Evolutionary conservation across 371 early-diverging fungal genomes (phyloP).

Genomic region (Apophysomyces trapeziformis): DNA sequence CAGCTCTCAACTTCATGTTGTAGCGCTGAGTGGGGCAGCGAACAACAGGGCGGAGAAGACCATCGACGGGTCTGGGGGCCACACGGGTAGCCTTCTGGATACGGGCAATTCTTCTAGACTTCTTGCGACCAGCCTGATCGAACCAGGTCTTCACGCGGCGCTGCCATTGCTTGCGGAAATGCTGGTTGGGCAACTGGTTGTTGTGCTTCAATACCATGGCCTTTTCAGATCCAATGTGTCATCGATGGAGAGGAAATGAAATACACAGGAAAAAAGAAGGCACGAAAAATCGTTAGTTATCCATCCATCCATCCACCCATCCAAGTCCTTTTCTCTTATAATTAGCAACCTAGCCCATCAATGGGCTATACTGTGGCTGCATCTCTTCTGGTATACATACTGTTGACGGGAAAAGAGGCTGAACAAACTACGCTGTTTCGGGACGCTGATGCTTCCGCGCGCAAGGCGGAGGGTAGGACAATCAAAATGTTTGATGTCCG

Average conservation of each 20-base stretch:
- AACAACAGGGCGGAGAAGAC: slow-evolving; percentile 97
- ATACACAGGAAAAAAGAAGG: slow-evolving; percentile 2
- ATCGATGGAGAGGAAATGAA: slow-evolving; percentile 8
- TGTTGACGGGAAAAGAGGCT: slow-evolving; percentile 17
- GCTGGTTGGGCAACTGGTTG: slow-evolving; percentile 98
- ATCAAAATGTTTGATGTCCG: background rate
- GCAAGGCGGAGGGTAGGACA: slow-evolving; percentile 17
- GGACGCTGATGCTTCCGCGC: slow-evolving; percentile 7
- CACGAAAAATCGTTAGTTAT: slow-evolving; percentile 14
- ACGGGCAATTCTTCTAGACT: slow-evolving; percentile 88
- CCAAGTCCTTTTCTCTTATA: slow-evolving; percentile 4
- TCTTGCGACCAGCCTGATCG: slow-evolving; percentile 98
- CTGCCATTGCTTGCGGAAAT: slow-evolving; percentile 99
- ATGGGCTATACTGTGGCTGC: background rate
- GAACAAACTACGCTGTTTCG: slow-evolving; percentile 12
- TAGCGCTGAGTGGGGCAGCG: slow-evolving; percentile 98
- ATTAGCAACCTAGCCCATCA: background rate
- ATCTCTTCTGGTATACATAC: slow-evolving; percentile 10
- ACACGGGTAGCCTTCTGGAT: slow-evolving; percentile 95
- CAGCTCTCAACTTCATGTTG: slow-evolving; percentile 98
- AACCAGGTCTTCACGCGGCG: slow-evolving; percentile 99
- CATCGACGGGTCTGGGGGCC: slow-evolving; percentile 98
- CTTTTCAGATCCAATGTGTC: slow-evolving; percentile 16
- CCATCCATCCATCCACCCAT: slow-evolving; percentile 17
- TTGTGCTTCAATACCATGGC: slow-evolving; percentile 92